Evolutionary conservation across 2,329 filamentous ascomycete species (phyloP).

Genomic region (Neofusicoccum sp.): DNA sequence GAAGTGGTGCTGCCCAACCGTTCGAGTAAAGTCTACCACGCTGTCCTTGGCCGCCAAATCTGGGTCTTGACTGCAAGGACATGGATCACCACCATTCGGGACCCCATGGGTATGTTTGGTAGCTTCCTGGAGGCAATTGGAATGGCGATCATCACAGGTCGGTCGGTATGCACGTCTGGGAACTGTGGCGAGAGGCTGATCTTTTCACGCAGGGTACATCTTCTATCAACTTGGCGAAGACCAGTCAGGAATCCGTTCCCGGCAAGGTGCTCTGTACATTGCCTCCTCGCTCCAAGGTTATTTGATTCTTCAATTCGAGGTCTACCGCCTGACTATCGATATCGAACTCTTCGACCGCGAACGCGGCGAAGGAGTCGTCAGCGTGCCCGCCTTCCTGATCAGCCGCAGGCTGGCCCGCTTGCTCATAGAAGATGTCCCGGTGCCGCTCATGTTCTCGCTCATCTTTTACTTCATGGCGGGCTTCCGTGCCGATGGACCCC

Average conservation of each 20-base stretch:
- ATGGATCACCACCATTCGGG: conserved; percentile 71
- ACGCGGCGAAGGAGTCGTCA: conserved; percentile 71
- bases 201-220: conserved; percentile 41
- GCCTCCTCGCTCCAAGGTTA: conserved; percentile 74
- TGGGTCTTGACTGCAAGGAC: conserved; percentile 69
- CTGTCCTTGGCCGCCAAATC: conserved; percentile 64
- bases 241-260: conserved; percentile 71
- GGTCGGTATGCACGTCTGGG: conserved; percentile 45
- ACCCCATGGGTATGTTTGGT: conserved; percentile 74
- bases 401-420: conserved; percentile 70
- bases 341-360: conserved; percentile 78
- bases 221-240: conserved; percentile 68
- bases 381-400: conserved; percentile 68
- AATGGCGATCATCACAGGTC: conserved; percentile 70
- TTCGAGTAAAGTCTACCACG: conserved; percentile 42
- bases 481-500: conserved; percentile 63
- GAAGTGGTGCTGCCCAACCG: not conserved
- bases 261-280: conserved; percentile 73
- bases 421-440: conserved; percentile 71
- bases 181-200: not conserved
- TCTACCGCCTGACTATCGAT: conserved; percentile 73
- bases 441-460: conserved; percentile 69
- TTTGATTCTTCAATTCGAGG: conserved; percentile 74
- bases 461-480: conserved; percentile 81
- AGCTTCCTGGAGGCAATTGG: conserved; percentile 69